Conservation (phyloP, 345 rosid species). For the Clarkia xantiana region DNA sequence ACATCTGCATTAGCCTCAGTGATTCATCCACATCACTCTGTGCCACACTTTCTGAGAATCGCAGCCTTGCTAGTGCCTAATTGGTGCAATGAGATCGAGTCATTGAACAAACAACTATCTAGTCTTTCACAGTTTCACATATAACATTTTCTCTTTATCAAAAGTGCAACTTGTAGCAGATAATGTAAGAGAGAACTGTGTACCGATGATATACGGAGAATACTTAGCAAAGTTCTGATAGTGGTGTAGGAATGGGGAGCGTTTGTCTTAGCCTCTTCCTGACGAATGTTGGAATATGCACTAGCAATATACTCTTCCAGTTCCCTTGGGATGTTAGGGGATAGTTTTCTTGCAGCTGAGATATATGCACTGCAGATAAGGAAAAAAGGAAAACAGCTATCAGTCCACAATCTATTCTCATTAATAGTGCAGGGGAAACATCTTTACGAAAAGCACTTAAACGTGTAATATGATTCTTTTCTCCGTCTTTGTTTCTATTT, state of each 20-base stretch:
- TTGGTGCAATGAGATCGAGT: neutral
- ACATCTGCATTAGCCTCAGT: slow-evolving; percentile 94
- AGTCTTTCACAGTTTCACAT: no score
- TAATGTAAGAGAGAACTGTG: slow-evolving; percentile 13
- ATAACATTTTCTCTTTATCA: neutral
- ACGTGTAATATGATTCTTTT: no score
- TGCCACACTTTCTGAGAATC: slow-evolving; percentile 86
- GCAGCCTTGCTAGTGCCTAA: slow-evolving; percentile 90
- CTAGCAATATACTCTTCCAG: slow-evolving; percentile 86
- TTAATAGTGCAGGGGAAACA: no score
- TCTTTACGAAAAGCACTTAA: no score
- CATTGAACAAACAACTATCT: no score
- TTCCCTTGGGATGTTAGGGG: slow-evolving; percentile 75
- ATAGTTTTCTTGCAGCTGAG: slow-evolving; percentile 81
- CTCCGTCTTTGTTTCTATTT: no score
- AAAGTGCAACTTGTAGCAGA: neutral
- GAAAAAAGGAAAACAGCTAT: no score
- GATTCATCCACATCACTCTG: slow-evolving; percentile 99
- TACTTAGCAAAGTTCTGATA: slow-evolving; percentile 82
- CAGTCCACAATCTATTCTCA: no score
- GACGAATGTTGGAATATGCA: slow-evolving; percentile 84
- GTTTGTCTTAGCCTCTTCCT: slow-evolving; percentile 86
- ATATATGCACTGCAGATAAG: slow-evolving; percentile 54
- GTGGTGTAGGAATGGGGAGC: slow-evolving; percentile 93
- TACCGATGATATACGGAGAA: slow-evolving; percentile 93